These are phyloP conservation scores for Nemania diffusa DNA, from an alignment of 2,329 filamentous ascomycete genomes.

Conservation along the genomic window DNA sequence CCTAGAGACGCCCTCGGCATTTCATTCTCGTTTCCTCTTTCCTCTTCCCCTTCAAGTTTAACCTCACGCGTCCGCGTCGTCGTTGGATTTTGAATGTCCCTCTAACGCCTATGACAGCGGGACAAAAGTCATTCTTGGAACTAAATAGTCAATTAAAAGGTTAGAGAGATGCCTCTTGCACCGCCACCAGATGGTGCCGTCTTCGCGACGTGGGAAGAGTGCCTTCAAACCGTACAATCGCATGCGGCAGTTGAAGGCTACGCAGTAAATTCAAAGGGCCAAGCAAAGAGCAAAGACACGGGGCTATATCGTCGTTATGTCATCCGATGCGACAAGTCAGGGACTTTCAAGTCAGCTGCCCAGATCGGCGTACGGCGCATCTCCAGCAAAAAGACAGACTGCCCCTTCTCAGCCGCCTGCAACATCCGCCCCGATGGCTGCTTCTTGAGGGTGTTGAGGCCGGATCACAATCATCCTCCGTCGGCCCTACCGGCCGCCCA, in stretches of 20 bases:
- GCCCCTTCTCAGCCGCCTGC: slow-evolving; percentile 42
- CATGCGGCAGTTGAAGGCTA: slow-evolving; percentile 44
- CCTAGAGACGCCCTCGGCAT: slow-evolving; percentile 35
- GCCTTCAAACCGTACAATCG: slow-evolving; percentile 40
- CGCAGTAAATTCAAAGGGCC: slow-evolving; percentile 43
- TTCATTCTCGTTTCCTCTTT: slow-evolving; percentile 28
- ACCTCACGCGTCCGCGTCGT: not conserved
- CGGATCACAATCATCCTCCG: slow-evolving; percentile 44
- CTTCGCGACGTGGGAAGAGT: slow-evolving; percentile 42
- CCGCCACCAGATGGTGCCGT: slow-evolving; percentile 41
- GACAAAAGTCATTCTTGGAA: not conserved
- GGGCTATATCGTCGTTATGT: slow-evolving; percentile 44
- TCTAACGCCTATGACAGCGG: not conserved
- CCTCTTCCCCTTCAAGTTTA: not conserved
- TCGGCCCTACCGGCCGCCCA: slow-evolving; percentile 41
- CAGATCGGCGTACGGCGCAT: slow-evolving; percentile 40
- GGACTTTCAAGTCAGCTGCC: slow-evolving; percentile 42
- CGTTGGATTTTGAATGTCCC: too few species aligned
- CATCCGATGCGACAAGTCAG: slow-evolving; percentile 45
- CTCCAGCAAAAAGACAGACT: slow-evolving; percentile 45
- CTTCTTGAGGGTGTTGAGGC: slow-evolving; percentile 40
- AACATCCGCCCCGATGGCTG: slow-evolving; percentile 44
- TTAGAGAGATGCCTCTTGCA: slow-evolving; percentile 40
- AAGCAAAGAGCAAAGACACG: slow-evolving; percentile 43
- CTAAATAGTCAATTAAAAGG: not conserved